A percentile compares a stretch with the other conserved stretches of the same genome.
phyloP scores from a whole-genome alignment of 2,329 filamentous ascomycete species.

The Cercospora sesami region DNA sequence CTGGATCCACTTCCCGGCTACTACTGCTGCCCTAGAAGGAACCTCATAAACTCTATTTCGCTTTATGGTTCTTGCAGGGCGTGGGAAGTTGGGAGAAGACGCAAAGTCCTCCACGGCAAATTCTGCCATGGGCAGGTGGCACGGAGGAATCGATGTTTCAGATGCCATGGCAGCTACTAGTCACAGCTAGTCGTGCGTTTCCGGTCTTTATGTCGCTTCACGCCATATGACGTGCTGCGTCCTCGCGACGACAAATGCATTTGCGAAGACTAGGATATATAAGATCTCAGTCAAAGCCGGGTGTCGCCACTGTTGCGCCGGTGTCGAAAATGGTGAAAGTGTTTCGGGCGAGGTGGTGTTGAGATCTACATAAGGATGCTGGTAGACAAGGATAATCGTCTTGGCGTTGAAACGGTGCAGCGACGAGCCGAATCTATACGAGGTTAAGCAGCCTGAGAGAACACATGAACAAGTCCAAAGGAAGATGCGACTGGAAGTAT shows the following conservation, averaged over 20 bases:
- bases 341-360: background rate
- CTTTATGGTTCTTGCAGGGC: background rate
- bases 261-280: background rate
- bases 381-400: background rate
- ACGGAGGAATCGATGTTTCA: background rate
- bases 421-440: background rate
- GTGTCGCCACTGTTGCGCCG: background rate
- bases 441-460: background rate
- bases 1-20: background rate
- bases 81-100: background rate
- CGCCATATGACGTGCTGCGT: background rate
- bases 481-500: background rate
- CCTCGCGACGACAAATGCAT: background rate
- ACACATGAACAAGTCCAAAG: background rate
- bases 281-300: background rate
- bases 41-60: background rate
- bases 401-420: background rate
- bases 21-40: background rate
- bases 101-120: background rate
- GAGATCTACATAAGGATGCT: background rate
- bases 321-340: background rate
- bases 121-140: background rate
- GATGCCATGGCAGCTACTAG: background rate
- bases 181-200: background rate
- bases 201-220: background rate